Base-by-base conservation (phyloP, 106 monocot genomes). In the Triglochin maritima region DNA sequence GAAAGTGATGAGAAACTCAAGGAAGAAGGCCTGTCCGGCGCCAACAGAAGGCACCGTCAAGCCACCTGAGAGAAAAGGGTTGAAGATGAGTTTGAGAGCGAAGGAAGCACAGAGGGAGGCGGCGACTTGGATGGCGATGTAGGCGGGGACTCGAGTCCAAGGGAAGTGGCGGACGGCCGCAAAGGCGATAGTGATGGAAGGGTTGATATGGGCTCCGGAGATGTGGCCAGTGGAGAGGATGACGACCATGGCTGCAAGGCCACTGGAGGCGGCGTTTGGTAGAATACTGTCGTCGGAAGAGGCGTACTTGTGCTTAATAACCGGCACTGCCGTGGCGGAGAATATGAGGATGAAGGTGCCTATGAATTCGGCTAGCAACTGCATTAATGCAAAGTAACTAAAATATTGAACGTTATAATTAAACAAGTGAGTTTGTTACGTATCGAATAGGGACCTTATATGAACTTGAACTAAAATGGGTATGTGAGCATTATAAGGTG, bases 1-100 rank as follows among this genome's bases (percentile, higher is more conserved):
- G 70, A 82, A 82, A n/a, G 78, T 78, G 46, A 71, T 71, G 60
- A 82, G 9, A 42, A 82, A 75, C 70, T 82, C 82, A 13, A 78
- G 51, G 49, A 71, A 55, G 66, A 82, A 82, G 4, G 82, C 82
- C 52, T 74, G 66, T 3, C n/a, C 45, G 9, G 69, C 56, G 49
- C 71, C 45, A 17, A 74, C 67, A 59, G 7, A 8, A 0, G 82
- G 82, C 6, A 82, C 78, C 9, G 74, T 82, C 14, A 78, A 78
- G 4, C 78, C 78, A 2, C 74, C 78, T 3, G 53, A 49, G 15
- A 51, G 14, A 7, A 75, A 70, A 6, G 79, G 79, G 70, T 68
- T 46, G 59, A 46, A 68, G 13, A 78, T 70, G 9, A 57, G 57
- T 41, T 81, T 77, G 41, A 77, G 64, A 7, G 73, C 69, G 17